Evolutionary conservation across 78 protist genomes (phyloP), one percentile per base, ranked within the genome.

Genomic region (Fonticula alba): DNA sequence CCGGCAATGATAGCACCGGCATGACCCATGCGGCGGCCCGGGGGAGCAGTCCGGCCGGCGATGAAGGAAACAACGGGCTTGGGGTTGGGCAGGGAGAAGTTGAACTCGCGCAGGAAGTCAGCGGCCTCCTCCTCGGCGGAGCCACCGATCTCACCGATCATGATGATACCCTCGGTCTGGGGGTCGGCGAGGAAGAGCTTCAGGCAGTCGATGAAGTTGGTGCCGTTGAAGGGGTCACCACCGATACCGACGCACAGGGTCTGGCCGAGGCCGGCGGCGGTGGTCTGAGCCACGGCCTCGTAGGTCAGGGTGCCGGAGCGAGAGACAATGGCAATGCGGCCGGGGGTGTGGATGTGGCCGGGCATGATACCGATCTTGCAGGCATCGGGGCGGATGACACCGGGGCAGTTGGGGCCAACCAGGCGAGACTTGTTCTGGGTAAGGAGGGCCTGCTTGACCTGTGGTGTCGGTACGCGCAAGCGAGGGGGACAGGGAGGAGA

Each of bases 301-400:
- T 95, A 95, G n/a, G 99, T 95, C 59, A 95, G 83, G 26, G 99
- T 95, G 60, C 99, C 99, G 38, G 93, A 87, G 53, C 99, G 79
- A 24, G 97, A 92, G 24, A 95, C 99, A 62, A 95, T 68, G 46
- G 76, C 79, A 43, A 95, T 95, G 69, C 74, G 75, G 29, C 99
- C 99, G 63, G 67, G 57, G 68, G 35, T 66, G 85, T 95, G 97
- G 74, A 95, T 95, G 81, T 90, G 89, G 46, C 99, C 99, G 50
- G 99, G 99, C 99, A 95, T 95, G 79, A 95, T 95, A 56, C 97
- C 99, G 63, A 95, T 95, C 75, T 95, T 95, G 88, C 99, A 95
- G 74, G 85, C 94, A 26, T 82, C 96, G 11, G 99, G 99, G 79
- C 79, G 86, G 83, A 95, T 95, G 86, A 95, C 84, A 35, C 97